phyloP scores from a whole-genome alignment of 148 eudicot species.

The Rhododendron williamsianum region DNA sequence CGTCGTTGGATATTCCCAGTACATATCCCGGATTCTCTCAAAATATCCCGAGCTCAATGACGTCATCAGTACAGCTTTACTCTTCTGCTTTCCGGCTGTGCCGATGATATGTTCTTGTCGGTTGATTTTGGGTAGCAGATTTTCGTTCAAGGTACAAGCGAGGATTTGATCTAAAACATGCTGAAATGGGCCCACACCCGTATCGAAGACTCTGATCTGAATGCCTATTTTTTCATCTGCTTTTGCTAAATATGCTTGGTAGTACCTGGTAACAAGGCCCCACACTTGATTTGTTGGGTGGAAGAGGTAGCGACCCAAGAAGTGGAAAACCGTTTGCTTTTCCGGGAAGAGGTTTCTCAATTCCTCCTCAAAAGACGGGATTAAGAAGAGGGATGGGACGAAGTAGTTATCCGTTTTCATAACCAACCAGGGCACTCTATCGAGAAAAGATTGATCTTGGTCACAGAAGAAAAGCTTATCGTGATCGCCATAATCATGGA shows the following conservation, averaged over 20 bases:
- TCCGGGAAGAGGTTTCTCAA: constrained; percentile 63
- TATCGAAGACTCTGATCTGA: constrained; percentile 77
- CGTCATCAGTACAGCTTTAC: constrained; percentile 64
- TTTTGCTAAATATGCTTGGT: constrained; percentile 67
- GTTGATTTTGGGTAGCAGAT: constrained; percentile 53
- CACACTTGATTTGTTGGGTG: constrained; percentile 92
- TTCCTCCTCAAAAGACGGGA: constrained; percentile 77
- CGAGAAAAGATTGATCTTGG: constrained; percentile 54
- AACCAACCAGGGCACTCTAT: constrained; percentile 69
- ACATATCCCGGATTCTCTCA: constrained; percentile 53
- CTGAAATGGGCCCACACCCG: constrained; percentile 55
- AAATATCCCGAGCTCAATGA: constrained; percentile 65
- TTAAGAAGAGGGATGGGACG: constrained; percentile 73
- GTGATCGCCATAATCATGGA: constrained; percentile 70
- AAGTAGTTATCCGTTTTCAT: constrained; percentile 85
- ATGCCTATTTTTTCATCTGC: constrained; percentile 82
- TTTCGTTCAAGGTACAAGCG: constrained; percentile 59
- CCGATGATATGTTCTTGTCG: constrained; percentile 22
- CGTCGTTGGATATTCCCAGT: constrained; percentile 77
- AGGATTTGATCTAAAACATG: constrained; percentile 77
- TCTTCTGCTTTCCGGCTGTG: constrained; percentile 30
- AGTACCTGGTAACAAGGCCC: constrained; percentile 81
- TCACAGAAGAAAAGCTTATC: constrained; percentile 96
- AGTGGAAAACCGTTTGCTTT: constrained; percentile 73
- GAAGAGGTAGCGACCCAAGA: constrained; percentile 80